A percentile compares a stretch with the other conserved stretches of the same genome.
Evolutionary conservation across 2,329 filamentous ascomycete genomes (phyloP).

Genomic region (Aspergillus jensenii): DNA sequence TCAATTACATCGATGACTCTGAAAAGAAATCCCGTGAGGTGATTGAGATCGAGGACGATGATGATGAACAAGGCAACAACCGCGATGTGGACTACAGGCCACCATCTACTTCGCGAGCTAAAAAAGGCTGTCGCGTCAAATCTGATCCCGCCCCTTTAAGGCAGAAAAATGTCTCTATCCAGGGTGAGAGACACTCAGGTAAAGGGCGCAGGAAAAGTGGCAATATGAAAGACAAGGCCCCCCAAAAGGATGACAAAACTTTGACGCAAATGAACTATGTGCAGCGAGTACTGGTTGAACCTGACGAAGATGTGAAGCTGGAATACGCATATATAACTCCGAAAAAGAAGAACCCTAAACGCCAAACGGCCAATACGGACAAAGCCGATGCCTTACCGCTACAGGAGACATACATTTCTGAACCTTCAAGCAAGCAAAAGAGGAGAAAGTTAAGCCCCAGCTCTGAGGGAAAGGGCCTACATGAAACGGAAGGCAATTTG

Average conservation of each 20-base stretch:
- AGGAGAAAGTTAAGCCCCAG: slow-evolving; percentile 21
- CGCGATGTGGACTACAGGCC: slow-evolving; percentile 24
- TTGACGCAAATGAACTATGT: slow-evolving; percentile 47
- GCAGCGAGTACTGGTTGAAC: slow-evolving; percentile 33
- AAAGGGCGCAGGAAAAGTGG: slow-evolving; percentile 22
- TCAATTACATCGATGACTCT: slow-evolving; percentile 30
- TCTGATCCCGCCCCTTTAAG: slow-evolving; percentile 15
- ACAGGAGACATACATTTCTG: background rate
- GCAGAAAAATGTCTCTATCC: slow-evolving; percentile 15
- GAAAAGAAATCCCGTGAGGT: slow-evolving; percentile 17
- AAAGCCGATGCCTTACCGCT: background rate
- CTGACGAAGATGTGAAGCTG: slow-evolving; percentile 35
- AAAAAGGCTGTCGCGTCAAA: slow-evolving; percentile 9
- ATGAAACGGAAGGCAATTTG: background rate
- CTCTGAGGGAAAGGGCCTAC: slow-evolving; percentile 1
- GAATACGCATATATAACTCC: slow-evolving; percentile 31
- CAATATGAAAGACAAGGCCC: slow-evolving; percentile 23
- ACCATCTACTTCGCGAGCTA: slow-evolving; percentile 9
- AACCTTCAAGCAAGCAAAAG: slow-evolving; percentile 17
- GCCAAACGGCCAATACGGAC: background rate
- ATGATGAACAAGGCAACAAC: slow-evolving; percentile 22
- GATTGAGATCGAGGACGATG: slow-evolving; percentile 26
- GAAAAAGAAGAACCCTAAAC: slow-evolving; percentile 10
- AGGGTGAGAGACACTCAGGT: slow-evolving; percentile 13
- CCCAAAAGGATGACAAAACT: slow-evolving; percentile 33